Percentiles rank a stretch among this genome's conserved stretches.
Evolutionary conservation across 306 rosid species (phyloP).

Genomic region (Macrotyloma uniflorum): DNA sequence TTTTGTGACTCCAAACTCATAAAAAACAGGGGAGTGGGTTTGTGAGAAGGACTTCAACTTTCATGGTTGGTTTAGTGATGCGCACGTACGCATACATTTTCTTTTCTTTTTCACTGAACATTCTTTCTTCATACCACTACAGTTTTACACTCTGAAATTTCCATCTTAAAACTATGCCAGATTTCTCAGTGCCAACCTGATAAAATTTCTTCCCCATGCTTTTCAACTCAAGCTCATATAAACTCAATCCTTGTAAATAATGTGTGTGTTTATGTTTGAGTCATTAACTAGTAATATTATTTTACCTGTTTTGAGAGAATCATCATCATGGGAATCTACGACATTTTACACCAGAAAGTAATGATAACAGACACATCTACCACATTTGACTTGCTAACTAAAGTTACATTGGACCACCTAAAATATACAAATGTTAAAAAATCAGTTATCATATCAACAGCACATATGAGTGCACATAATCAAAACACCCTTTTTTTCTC

Average conservation of each 20-base stretch:
- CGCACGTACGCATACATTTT: background rate
- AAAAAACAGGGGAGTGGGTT: background rate
- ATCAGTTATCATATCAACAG: background rate
- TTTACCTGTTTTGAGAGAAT: background rate
- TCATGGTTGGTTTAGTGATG: background rate
- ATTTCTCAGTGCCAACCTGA: too few relatives aligned
- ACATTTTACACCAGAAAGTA: conserved; percentile 12
- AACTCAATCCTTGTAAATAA: too few relatives aligned
- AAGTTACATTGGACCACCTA: conserved; percentile 11
- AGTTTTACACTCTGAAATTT: background rate
- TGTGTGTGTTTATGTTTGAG: too few relatives aligned
- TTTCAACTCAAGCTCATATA: too few relatives aligned
- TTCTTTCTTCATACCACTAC: background rate
- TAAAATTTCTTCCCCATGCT: too few relatives aligned
- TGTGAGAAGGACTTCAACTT: background rate
- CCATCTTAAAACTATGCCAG: background rate
- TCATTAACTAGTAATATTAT: background rate
- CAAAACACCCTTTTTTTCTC: background rate
- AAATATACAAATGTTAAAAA: background rate
- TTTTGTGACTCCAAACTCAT: background rate
- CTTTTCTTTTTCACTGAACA: background rate
- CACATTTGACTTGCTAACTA: background rate
- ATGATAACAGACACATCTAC: conserved; percentile 3
- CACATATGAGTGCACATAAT: conserved; percentile 6
- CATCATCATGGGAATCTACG: conserved; percentile 5